Conservation (phyloP, 2,329 filamentous ascomycete species). For the Penicillium sp. region DNA sequence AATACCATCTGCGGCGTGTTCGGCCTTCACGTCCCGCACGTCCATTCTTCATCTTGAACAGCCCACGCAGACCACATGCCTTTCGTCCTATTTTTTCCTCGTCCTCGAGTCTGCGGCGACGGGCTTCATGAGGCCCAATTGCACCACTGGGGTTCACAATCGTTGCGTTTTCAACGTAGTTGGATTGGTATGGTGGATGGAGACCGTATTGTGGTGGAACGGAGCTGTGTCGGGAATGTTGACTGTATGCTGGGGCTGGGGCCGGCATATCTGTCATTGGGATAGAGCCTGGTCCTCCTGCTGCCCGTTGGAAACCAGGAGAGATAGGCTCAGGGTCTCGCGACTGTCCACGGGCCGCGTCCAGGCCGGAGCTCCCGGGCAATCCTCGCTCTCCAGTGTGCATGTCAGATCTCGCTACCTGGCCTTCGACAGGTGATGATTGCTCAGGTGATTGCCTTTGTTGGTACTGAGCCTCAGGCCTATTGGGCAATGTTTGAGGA, state of each 20-base stretch:
- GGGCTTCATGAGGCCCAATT: conserved; percentile 49
- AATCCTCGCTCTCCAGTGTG: not conserved
- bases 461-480: not conserved
- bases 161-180: conserved; percentile 25
- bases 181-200: conserved; percentile 13
- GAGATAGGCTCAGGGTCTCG: conserved; percentile 64
- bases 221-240: conserved; percentile 28
- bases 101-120: conserved; percentile 62
- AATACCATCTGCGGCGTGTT: conserved; percentile 62
- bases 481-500: not conserved
- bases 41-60: conserved; percentile 63
- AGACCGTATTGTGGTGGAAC: conserved; percentile 30
- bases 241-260: conserved; percentile 36
- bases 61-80: conserved; percentile 61
- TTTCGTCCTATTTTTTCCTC: conserved; percentile 63
- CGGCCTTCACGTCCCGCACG: conserved; percentile 64
- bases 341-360: conserved; percentile 39
- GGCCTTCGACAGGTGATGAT: not conserved
- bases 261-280: conserved; percentile 60
- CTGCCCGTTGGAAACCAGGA: conserved; percentile 62
- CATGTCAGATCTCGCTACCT: not conserved
- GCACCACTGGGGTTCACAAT: conserved; percentile 24
- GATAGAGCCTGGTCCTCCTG: conserved; percentile 64
- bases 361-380: not conserved
- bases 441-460: not conserved